phyloP scores from a whole-genome alignment of 306 rosid species.

The Cyclanthera cordifolia region DNA sequence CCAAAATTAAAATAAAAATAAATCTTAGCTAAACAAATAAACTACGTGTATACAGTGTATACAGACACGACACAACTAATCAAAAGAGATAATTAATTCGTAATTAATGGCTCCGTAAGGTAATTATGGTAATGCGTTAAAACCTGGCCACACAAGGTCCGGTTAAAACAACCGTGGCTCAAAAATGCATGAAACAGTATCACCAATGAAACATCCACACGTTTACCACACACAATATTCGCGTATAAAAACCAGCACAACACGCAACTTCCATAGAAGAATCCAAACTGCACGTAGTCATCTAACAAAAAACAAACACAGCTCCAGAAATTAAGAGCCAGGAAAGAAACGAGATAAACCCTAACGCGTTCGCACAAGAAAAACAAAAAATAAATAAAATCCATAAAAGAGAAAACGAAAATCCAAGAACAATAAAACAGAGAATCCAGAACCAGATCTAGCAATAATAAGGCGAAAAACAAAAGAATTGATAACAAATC shows the following conservation, averaged over 20 bases:
- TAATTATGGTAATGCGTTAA: background rate
- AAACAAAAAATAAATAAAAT: background rate
- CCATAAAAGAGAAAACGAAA: background rate
- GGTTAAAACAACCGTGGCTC: background rate
- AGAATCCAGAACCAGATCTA: background rate
- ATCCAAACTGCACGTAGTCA: background rate
- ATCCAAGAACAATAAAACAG: background rate
- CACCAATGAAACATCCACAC: background rate
- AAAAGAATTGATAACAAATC: background rate
- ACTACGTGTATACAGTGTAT: background rate
- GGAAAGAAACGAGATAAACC: background rate
- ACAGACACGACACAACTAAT: background rate
- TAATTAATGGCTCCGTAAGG: background rate
- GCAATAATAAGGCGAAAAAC: background rate
- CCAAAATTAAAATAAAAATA: too few species aligned
- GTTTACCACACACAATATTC: background rate
- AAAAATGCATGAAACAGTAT: background rate
- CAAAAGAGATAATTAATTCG: background rate
- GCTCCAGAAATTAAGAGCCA: background rate
- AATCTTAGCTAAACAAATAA: too few species aligned
- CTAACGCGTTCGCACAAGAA: background rate
- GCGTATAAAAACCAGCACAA: background rate
- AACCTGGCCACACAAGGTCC: background rate
- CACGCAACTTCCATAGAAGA: background rate
- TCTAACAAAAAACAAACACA: background rate